Evolutionary conservation across 305 asterid species (phyloP).

Genomic region (Withania somnifera): DNA sequence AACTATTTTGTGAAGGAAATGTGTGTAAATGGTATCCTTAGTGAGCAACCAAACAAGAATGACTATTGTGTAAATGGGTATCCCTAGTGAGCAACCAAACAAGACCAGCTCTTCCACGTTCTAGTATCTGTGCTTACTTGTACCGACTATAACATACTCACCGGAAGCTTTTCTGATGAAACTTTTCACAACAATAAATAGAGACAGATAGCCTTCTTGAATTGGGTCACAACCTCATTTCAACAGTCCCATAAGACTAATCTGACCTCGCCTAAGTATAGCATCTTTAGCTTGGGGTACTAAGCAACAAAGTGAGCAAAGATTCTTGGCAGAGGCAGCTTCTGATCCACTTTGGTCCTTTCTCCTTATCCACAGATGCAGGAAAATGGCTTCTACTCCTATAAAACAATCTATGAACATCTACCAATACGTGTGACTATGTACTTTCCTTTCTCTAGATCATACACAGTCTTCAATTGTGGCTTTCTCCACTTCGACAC

Average conservation of each 20-base stretch:
- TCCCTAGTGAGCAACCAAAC: background rate
- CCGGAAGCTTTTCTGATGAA: background rate
- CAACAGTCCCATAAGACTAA: background rate
- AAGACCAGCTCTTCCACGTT: background rate
- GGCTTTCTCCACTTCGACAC: slow-evolving; percentile 54
- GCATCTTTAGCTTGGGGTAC: background rate
- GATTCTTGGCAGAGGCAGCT: background rate
- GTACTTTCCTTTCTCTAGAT: slow-evolving; percentile 88
- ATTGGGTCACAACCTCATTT: background rate
- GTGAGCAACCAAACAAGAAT: too few relatives aligned
- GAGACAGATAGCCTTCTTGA: background rate
- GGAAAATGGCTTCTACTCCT: background rate
- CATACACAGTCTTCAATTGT: slow-evolving; percentile 74
- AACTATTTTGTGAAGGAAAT: background rate
- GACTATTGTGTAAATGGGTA: too few relatives aligned
- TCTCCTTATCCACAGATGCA: background rate
- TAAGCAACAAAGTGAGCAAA: background rate
- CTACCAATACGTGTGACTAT: slow-evolving; percentile 61
- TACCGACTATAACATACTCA: background rate
- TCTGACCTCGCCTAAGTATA: background rate
- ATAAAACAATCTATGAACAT: slow-evolving; percentile 31
- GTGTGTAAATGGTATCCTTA: background rate
- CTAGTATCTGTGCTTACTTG: background rate
- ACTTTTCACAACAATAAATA: background rate
- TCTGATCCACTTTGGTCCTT: background rate